phyloP scores from a whole-genome alignment of 1,284 basidiomycete genomes.

The Pyrrhoderma noxium region DNA sequence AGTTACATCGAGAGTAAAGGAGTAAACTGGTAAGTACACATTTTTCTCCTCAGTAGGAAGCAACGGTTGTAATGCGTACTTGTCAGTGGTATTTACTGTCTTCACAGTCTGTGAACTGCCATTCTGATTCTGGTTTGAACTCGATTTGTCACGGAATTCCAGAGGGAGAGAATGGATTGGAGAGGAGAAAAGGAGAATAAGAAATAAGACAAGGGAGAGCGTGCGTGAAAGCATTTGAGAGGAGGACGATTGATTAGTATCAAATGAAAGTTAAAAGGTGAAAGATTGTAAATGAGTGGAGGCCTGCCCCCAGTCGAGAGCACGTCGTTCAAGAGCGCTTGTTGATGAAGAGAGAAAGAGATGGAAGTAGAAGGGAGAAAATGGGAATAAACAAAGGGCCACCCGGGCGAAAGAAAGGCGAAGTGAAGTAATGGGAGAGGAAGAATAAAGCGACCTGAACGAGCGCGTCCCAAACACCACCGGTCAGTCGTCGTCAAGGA shows the following conservation, averaged over 20 bases:
- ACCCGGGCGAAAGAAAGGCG: constrained; percentile 37
- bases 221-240: no score
- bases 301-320: constrained; percentile 47
- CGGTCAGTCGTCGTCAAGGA: no score
- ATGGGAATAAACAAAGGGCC: constrained; percentile 43
- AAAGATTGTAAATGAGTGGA: constrained; percentile 26
- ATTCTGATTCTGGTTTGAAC: background rate
- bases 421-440: constrained; percentile 18
- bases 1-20: constrained; percentile 21
- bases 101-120: constrained; percentile 13
- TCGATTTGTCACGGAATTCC: background rate
- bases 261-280: background rate
- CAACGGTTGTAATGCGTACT: constrained; percentile 17
- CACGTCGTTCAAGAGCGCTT: constrained; percentile 28
- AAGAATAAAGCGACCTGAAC: constrained; percentile 21
- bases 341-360: constrained; percentile 13
- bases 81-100: constrained; percentile 17
- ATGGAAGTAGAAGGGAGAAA: constrained; percentile 12
- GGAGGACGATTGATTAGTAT: background rate
- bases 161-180: constrained; percentile 10
- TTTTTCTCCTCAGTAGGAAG: background rate
- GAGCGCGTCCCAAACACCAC: constrained; percentile 15
- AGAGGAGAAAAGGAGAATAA: constrained; percentile 3
- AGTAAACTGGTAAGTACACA: background rate
- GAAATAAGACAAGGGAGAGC: constrained; percentile 3